A percentile compares a stretch with the other conserved stretches of the same genome.
These are phyloP conservation scores for Podila horticola DNA, from an alignment of 192 early-diverging fungal genomes.

Conservation along the genomic window DNA sequence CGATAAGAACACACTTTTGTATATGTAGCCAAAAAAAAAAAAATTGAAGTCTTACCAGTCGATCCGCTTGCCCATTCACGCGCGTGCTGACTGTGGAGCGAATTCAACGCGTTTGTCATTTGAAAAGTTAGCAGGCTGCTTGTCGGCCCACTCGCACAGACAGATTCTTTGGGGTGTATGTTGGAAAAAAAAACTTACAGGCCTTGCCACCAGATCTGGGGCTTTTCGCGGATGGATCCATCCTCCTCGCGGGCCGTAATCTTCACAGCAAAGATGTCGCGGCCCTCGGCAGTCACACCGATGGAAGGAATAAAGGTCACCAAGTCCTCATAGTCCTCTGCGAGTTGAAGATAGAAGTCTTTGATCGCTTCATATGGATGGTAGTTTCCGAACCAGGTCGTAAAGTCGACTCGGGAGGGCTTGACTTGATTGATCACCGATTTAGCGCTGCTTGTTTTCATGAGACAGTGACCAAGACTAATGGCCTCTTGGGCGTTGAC, in stretches of 20 bases:
- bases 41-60: slow-evolving; percentile 18
- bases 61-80: slow-evolving; percentile 66
- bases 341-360: slow-evolving; percentile 58
- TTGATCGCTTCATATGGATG: slow-evolving; percentile 57
- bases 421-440: neutral
- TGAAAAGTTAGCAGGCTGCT: no score
- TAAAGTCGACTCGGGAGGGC: slow-evolving; percentile 27
- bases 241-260: slow-evolving; percentile 54
- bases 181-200: slow-evolving; percentile 19
- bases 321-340: slow-evolving; percentile 56
- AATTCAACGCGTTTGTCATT: no score
- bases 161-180: no score
- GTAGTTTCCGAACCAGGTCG: slow-evolving; percentile 61
- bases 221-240: slow-evolving; percentile 33
- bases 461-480: no score
- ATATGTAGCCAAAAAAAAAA: no score
- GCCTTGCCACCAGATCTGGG: slow-evolving; percentile 52
- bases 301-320: slow-evolving; percentile 66
- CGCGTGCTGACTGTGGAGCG: slow-evolving; percentile 55
- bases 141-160: no score
- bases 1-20: no score
- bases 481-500: no score
- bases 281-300: slow-evolving; percentile 62
- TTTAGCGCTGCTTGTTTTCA: no score
- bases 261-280: slow-evolving; percentile 67